Evolutionary conservation across 305 asterid genomes (phyloP).

Genomic region (Plantago rigida): DNA sequence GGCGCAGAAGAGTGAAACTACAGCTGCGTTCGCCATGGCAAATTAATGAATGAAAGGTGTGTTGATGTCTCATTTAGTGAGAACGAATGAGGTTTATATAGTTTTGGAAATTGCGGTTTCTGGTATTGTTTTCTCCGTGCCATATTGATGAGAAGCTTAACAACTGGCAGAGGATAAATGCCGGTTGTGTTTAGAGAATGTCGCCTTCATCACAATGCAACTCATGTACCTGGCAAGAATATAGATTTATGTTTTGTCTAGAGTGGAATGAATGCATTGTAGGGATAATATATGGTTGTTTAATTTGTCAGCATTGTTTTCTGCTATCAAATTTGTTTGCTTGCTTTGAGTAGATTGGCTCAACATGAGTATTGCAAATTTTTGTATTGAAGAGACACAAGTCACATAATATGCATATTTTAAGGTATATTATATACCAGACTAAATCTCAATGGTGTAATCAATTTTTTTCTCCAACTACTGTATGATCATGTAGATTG

Average conservation of each 20-base stretch:
- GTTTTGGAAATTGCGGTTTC: constrained; percentile 4
- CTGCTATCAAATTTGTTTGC: background rate
- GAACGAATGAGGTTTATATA: constrained; percentile 23
- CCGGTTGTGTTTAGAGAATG: no score
- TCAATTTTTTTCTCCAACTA: no score
- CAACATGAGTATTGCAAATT: no score
- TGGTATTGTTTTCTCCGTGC: constrained; percentile 24
- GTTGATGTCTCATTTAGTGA: constrained; percentile 12
- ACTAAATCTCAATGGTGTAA: no score
- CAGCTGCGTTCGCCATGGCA: constrained; percentile 24
- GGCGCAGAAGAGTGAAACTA: constrained; percentile 28
- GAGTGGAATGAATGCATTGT: background rate
- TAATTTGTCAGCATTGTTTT: constrained; percentile 6
- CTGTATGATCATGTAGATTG: no score
- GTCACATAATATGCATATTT: no score
- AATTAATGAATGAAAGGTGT: background rate
- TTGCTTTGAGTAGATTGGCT: background rate
- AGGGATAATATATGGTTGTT: background rate
- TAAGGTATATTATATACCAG: no score
- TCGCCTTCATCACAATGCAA: background rate
- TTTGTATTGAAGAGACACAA: no score
- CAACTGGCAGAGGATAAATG: constrained; percentile 17
- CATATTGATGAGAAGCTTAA: background rate
- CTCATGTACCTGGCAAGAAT: background rate
- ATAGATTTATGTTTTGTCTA: background rate